Conservation (phyloP, 257 asterid genomes). For the Eustoma russellianum region DNA sequence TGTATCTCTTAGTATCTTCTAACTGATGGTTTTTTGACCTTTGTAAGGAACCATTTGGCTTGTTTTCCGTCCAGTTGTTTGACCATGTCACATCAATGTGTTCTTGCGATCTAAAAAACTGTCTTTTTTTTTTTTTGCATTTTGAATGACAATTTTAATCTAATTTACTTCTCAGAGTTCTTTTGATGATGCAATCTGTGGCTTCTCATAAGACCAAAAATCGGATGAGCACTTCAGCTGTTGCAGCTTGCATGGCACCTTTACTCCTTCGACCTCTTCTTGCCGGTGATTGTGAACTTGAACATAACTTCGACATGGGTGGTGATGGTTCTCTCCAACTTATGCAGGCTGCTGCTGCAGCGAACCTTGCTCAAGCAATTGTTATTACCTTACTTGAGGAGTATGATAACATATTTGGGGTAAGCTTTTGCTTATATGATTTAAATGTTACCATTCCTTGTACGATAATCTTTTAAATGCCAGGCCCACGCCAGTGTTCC, state of each 20-base stretch:
- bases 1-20: no score
- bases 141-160: slow-evolving; percentile 3
- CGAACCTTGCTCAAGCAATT: slow-evolving; percentile 98
- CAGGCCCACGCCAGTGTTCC: no score
- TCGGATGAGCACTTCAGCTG: slow-evolving; percentile 94
- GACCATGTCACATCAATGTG: no score
- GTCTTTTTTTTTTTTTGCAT: slow-evolving; percentile 2
- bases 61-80: no score
- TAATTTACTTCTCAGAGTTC: slow-evolving; percentile 52
- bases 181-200: slow-evolving; percentile 81
- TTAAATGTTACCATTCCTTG: background rate
- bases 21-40: no score
- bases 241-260: slow-evolving; percentile 99
- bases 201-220: slow-evolving; percentile 72
- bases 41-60: no score
- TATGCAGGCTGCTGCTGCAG: slow-evolving; percentile 99
- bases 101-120: slow-evolving; percentile 3
- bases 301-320: slow-evolving; percentile 52
- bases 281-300: slow-evolving; percentile 93
- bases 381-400: slow-evolving; percentile 90
- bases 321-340: slow-evolving; percentile 92
- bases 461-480: no score
- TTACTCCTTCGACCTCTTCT: slow-evolving; percentile 97
- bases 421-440: slow-evolving; percentile 23
- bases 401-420: slow-evolving; percentile 80